Base-by-base conservation (phyloP, 768 basidiomycete genomes). In the Naganishia vishniacii region DNA sequence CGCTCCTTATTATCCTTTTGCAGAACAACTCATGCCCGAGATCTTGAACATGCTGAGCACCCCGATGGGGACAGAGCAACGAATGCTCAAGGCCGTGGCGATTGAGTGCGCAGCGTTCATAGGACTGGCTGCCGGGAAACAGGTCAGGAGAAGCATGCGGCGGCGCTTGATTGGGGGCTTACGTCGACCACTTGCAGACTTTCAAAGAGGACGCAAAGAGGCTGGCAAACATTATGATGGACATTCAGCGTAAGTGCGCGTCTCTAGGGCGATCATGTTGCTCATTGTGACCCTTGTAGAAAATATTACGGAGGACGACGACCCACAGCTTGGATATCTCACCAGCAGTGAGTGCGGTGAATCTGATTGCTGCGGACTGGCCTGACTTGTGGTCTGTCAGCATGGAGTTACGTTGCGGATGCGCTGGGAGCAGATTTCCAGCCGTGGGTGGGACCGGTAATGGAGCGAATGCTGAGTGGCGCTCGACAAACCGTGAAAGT, bases 291-390 rank as follows among this genome's bases (percentile, higher is more conserved):
- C 20, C 53, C 20, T 2, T 56, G 18, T 40, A 56, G 59, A 47
- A 31, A 31, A 28, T 20, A 59, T 64, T n/a, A 59, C 63, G 9
- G 63, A 64, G n/a, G 63, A 64, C 32, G 63, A 64, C 45, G 63
- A 64, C 25, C 63, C 63, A 32, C 63, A 64, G n/a, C 31, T 46
- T 18, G 42, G 51, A 23, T 64, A 64, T 25, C 34, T 64, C 28
- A 64, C 63, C 8, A 64, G 34, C 53, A 56, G 53, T 56, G 40
- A 3, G 53, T 34, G 32, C 53, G 4, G 15, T 23, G 16, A n/a
- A 7, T 12, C 49, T 12, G 18, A 34, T 3, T 20, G n/a, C 9
- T 15, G 7, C 42, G 42, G 9, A 12, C 11, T 44, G 9, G 6
- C 13, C 42, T 9, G 5, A n/a, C 42, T 12, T 18, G 7, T n/a